Base-by-base conservation (phyloP, 2,329 filamentous ascomycete genomes). In the Monosporascus ibericus region DNA sequence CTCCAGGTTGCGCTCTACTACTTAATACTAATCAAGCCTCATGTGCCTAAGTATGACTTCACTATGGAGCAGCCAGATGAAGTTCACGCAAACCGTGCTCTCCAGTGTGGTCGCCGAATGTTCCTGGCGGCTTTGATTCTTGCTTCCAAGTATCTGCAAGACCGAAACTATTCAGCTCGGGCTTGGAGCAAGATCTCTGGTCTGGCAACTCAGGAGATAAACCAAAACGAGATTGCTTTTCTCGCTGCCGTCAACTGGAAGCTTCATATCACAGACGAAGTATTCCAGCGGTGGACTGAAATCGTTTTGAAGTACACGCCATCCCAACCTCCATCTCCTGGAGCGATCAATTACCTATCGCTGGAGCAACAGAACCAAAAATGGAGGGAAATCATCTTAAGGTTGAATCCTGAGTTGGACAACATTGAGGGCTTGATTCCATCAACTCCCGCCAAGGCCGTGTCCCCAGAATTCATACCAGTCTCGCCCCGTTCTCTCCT, bases 141-240 rank as follows among this genome's bases (percentile, higher is more conserved):
- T 52, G 94, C 94, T 2, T 97, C 94, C 37, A 99, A 99, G 75
- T 99, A 97, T 68, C 77, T 99, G 47, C 94, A 99, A 72, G 94
- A 99, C 69, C 87, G 92, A 61, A 99, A 97, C 73, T 99, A 95
- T 72, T 97, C 94, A 15, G 91, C 94, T 48, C 86, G 92, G 52
- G 94, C 94, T 42, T 99, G 94, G 94, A 97, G 92, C 71, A 97
- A 96, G 77, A 99, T 99, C 62, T 97, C 94, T 18, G 94, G 94
- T n/a, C 78, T 99, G 52, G 90, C 89, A 68, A 92, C 91, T 3
- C 77, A 82, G 52, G 94, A 99, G 73, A 97, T 99, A 71, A 97
- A 97, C 72, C 87, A 91, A 66, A 97, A 97, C 69, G 94, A 99
- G 74, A 87, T 95, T 70, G 85, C 89, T 18, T 99, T 97, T 68